Base-by-base conservation (phyloP, 345 rosid species). In the Jatropha curcas region DNA sequence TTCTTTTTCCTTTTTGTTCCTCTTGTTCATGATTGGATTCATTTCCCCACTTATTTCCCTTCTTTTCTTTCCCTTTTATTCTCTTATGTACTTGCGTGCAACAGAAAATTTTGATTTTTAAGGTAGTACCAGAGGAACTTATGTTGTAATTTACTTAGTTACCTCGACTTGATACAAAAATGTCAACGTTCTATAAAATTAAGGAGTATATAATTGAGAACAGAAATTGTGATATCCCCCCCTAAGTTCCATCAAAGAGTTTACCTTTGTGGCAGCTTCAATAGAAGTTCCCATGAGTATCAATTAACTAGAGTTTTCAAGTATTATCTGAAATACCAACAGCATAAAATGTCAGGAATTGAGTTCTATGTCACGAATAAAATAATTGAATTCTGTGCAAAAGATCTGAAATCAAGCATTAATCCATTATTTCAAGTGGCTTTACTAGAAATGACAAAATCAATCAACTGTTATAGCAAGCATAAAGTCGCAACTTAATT, bases 211-310 rank as follows among this genome's bases (percentile, higher is more conserved):
- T 1, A 20, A 31, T 27, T 12, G 30, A 24, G 67, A 55, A 31
- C 24, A 70, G 11, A 71, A 20, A 50, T 0, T 2, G 8, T 31
- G 34, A 13, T 5, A 60, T 33, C 25, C 4, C 22, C 4, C 22
- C 39, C 50, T 59, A 39, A 71, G 34, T 63, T 53, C 2, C 7
- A 25, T n/a, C 0, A 27, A 30, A 55, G 30, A 57, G 35, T 39
- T n/a, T 72, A 88, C 97, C 96, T 76, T 81, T 56, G 39, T 77
- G 48, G 86, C 66, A 76, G 79, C 71, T 35, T 85, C 91, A 35
- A 77, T 81, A 34, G 69, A 73, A 52, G 87, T 56, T 65, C 85
- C 94, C 98, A 90, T 92, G 71, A 37, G 68, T 45, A 14, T 33
- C 60, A 74, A 68, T 50, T 79, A 80, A 41, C 14, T 48, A 1